Percentiles rank a stretch among this genome's conserved stretches.
phyloP scores from a whole-genome alignment of 345 rosid genomes.

The Clausena lansium region DNA sequence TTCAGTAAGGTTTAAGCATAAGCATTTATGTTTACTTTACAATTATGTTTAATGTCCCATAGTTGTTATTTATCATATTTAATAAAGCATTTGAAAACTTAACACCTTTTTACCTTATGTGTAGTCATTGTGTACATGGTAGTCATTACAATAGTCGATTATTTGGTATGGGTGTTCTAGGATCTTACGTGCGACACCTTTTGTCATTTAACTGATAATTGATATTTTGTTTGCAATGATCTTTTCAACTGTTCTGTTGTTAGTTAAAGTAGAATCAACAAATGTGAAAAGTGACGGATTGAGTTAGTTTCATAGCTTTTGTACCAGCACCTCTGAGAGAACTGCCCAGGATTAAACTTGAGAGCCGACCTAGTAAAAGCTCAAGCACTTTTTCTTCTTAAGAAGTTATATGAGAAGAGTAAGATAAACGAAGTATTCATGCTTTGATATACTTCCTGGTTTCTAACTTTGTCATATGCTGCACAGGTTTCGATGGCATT shows the following conservation, averaged over 20 bases:
- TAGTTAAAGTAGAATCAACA: too few relatives aligned
- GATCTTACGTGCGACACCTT: background rate
- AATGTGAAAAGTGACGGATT: too few relatives aligned
- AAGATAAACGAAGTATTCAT: background rate
- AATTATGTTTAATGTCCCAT: too few relatives aligned
- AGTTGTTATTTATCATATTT: background rate
- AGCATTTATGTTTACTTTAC: background rate
- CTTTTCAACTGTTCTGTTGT: background rate
- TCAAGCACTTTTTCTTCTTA: too few relatives aligned
- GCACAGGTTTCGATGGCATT: conserved; percentile 74
- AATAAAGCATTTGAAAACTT: background rate
- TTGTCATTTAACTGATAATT: background rate
- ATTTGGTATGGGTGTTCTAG: background rate
- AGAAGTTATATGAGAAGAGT: background rate
- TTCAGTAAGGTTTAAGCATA: too few relatives aligned
- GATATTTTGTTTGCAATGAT: background rate
- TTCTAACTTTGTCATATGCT: background rate
- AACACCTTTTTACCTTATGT: background rate
- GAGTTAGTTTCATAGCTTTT: too few relatives aligned
- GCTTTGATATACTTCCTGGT: conserved; percentile 11
- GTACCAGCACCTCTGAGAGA: too few relatives aligned
- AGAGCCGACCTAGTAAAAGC: too few relatives aligned
- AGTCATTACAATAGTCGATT: background rate
- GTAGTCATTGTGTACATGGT: background rate
- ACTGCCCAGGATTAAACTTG: too few relatives aligned